Evolutionary conservation across 208 protist genomes (phyloP).

Genomic region (Naegleria lovaniensis): DNA sequence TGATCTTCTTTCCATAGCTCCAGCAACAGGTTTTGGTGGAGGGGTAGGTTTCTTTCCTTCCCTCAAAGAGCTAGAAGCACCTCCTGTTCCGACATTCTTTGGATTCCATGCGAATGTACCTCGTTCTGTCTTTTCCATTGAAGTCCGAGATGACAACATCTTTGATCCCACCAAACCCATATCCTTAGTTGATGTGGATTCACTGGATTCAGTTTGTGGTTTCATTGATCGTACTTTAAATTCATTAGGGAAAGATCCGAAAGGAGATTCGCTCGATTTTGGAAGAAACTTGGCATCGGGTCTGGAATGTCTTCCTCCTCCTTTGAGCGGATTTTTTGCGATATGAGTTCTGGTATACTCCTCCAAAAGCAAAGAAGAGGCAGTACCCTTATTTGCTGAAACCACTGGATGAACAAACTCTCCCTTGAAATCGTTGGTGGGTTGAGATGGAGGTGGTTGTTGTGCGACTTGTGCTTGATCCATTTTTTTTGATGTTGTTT

Average conservation of each 20-base stretch:
- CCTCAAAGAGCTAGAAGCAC: conserved; percentile 70
- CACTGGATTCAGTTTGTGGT: not conserved
- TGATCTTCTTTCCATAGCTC: conserved; percentile 57
- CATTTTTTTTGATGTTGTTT: too few species aligned
- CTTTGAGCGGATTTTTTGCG: not conserved
- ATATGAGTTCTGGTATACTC: conserved; percentile 10
- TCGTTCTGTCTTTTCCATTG: conserved; percentile 31
- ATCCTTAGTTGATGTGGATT: not conserved
- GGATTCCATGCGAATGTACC: conserved; percentile 59
- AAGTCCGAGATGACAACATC: conserved; percentile 12
- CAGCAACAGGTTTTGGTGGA: conserved; percentile 66
- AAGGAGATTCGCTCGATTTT: conserved; percentile 65
- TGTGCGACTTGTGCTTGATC: too few species aligned
- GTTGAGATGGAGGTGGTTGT: too few species aligned
- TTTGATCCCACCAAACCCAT: not conserved
- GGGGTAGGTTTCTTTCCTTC: conserved; percentile 64
- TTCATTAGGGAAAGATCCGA: conserved; percentile 60
- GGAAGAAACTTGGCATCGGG: conserved; percentile 56
- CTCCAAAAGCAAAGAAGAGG: not conserved
- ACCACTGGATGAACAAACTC: not conserved
- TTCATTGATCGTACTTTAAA: not conserved
- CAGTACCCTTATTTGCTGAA: not conserved
- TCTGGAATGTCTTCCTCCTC: not conserved
- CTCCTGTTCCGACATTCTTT: conserved; percentile 69
- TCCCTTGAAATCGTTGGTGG: not conserved